Evolutionary conservation across 2,329 filamentous ascomycete species (phyloP), one percentile per base, ranked within the genome.

Genomic region (Phaeosphaeriaceae sp.): DNA sequence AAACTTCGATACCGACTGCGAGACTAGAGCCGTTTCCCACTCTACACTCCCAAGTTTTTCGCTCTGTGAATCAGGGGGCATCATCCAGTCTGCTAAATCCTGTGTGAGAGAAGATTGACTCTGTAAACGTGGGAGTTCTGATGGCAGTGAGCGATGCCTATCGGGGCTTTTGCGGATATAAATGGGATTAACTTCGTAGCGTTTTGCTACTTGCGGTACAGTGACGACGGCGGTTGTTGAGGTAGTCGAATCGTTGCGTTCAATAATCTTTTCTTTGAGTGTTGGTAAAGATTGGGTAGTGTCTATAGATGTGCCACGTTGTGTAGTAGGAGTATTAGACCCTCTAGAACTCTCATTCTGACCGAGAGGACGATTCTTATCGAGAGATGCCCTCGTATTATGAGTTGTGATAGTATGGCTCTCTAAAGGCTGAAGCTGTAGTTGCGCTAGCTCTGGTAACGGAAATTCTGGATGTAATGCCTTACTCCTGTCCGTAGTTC

Each of bases 41-140:
- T 42, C 47, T 16, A 29, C 38, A 9, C 32, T 42, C 4, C 21
- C 21, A 2, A 51, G 11, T 18, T 39, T 50, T 3, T 57, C 55
- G 11, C 50, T 54, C 9, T 43, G 48, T 3, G 32, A 21, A 12
- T 42, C 52, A 3, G 60, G 54, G 3, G 57, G 56, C 20, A 60
- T 29, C 4, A 70, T 56, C 42, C 52, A 66, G 2, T 51, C 43
- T 2, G 54, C 56, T n/a, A 70, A 42, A 18, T 67, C 65, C 15
- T 60, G 56, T 18, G 61, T 54, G 12, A 70, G 56, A 3, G 64
- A 67, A 1, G 60, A 43, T 13, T 64, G 58, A 16, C 50, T 58
- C 4, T 54, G 50, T 1, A 64, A 29, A 34, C 37, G 46, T 2
- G 63, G 65, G 2, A 68, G 52, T 34, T 55, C 42, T 2, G 48